phyloP scores from a whole-genome alignment of 2,329 filamentous ascomycete species.

The Colletotrichum melonis region DNA sequence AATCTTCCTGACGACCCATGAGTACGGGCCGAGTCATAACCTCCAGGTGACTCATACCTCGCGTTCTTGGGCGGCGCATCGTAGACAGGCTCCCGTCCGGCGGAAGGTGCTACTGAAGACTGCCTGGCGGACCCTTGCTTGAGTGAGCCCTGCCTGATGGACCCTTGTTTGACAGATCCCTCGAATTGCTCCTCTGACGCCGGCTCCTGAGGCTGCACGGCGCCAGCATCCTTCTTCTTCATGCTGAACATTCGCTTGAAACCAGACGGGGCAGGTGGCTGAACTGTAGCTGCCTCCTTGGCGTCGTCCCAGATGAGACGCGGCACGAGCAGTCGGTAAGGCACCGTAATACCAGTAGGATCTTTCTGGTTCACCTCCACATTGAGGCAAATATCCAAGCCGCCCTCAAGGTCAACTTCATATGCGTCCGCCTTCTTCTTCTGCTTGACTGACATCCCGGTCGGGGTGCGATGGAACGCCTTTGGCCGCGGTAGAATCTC shows the following conservation, averaged over 20 bases:
- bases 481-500: conserved; percentile 35
- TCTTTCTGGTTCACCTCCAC: conserved; percentile 89
- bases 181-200: conserved; percentile 25
- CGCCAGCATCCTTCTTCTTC: conserved; percentile 42
- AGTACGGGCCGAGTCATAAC: conserved; percentile 21
- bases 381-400: conserved; percentile 88
- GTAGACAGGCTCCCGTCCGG: conserved; percentile 30
- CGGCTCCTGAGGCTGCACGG: conserved; percentile 7
- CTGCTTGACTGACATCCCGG: conserved; percentile 73
- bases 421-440: conserved; percentile 64
- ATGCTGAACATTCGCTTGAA: conserved; percentile 60
- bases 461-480: conserved; percentile 76
- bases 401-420: conserved; percentile 82
- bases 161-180: not conserved
- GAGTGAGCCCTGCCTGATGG: not conserved
- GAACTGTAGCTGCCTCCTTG: conserved; percentile 36
- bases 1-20: conserved; percentile 20
- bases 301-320: conserved; percentile 71
- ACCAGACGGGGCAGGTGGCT: conserved; percentile 45
- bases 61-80: conserved; percentile 17
- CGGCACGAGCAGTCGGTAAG: conserved; percentile 89
- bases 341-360: conserved; percentile 86
- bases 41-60: conserved; percentile 25
- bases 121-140: not conserved
- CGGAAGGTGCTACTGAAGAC: conserved; percentile 15